Base-by-base conservation (phyloP, 169 alveolate genomes). In the Ichthyophthirius multifiliis region DNA sequence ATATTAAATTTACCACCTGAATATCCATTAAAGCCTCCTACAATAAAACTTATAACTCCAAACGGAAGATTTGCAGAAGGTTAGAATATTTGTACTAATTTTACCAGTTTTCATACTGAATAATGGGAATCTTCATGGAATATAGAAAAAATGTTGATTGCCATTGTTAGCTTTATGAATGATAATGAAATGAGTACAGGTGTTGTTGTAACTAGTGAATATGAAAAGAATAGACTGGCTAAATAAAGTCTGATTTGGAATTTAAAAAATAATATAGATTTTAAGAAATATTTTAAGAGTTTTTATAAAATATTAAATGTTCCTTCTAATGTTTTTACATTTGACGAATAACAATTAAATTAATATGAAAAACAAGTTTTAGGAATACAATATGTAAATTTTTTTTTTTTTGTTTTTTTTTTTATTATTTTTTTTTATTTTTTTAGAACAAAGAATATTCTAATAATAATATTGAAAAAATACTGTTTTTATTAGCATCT, bases 121-220 rank as follows among this genome's bases (percentile, higher is more conserved):
- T 83, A 83, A 48, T 88, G 93, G 93, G 83, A 86, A 76, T 75
- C 90, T 18, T 84, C 93, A 46, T 88, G 93, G 93, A 88, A 89
- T 18, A 85, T 88, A 39, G 80, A 86, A 48, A 78, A 87, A 45
- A 88, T 88, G 91, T 43, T 88, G 5, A 79, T 84, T 47, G 93
- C 89, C 4, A 76, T 88, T 32, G 82, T 88, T 23, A 83, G 89
- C 4, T 88, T 88, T 62, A 82, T 84, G 84, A 87, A 86, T 34
- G 64, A 76, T 18, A 45, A 74, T 48, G 86, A 81, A 20, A 62
- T 37, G 18, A 81, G 75, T 23, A 76, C 74, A 9, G 84, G 84
- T 23, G 84, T 74, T 13, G 73, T 65, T n/a, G 62, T 31, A n/a
- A 39, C 73, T n/a, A 23, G 48, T 64, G 41, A 43, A 9, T 65